A percentile compares a stretch with the other conserved stretches of the same genome.
Conservation (phyloP, 2,329 filamentous ascomycete genomes). For the Phaeosphaeriaceae sp. region DNA sequence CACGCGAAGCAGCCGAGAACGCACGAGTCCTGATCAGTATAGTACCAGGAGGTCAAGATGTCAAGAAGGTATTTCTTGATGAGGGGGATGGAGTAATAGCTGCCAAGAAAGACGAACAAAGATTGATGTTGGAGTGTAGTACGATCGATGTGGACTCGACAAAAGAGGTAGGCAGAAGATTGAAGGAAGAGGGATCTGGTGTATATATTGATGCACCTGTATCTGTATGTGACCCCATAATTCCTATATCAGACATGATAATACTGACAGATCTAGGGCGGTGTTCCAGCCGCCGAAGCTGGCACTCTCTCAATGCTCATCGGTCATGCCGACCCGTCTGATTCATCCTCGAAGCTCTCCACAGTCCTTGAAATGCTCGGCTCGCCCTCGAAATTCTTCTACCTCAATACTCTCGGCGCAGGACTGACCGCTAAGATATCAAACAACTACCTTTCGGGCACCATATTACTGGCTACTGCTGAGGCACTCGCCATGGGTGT, state of each 20-base stretch:
- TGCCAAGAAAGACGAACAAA: slow-evolving; percentile 19
- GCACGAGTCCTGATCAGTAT: slow-evolving; percentile 38
- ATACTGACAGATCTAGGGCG: slow-evolving; percentile 25
- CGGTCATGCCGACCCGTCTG: slow-evolving; percentile 27
- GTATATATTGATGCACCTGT: slow-evolving; percentile 43
- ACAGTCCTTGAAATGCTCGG: slow-evolving; percentile 30
- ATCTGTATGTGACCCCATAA: slow-evolving; percentile 37
- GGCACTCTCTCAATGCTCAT: slow-evolving; percentile 38
- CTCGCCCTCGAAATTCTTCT: slow-evolving; percentile 38
- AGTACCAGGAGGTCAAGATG: slow-evolving; percentile 34
- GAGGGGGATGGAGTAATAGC: slow-evolving; percentile 34
- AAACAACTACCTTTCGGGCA: slow-evolving; percentile 45
- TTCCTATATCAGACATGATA: too few species aligned
- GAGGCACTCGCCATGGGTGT: slow-evolving; percentile 44
- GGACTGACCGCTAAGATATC: slow-evolving; percentile 43
- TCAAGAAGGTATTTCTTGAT: slow-evolving; percentile 41
- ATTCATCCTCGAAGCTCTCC: slow-evolving; percentile 19
- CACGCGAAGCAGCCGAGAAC: slow-evolving; percentile 38
- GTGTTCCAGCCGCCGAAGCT: slow-evolving; percentile 38
- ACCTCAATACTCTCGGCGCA: slow-evolving; percentile 34
- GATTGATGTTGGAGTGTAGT: slow-evolving; percentile 42
- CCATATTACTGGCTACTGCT: slow-evolving; percentile 40
- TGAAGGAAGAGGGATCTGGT: slow-evolving; percentile 20
- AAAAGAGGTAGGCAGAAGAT: slow-evolving; percentile 27
- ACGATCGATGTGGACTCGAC: slow-evolving; percentile 42